phyloP scores from a whole-genome alignment of 768 basidiomycete species.

The Lactarius sanguifluus region DNA sequence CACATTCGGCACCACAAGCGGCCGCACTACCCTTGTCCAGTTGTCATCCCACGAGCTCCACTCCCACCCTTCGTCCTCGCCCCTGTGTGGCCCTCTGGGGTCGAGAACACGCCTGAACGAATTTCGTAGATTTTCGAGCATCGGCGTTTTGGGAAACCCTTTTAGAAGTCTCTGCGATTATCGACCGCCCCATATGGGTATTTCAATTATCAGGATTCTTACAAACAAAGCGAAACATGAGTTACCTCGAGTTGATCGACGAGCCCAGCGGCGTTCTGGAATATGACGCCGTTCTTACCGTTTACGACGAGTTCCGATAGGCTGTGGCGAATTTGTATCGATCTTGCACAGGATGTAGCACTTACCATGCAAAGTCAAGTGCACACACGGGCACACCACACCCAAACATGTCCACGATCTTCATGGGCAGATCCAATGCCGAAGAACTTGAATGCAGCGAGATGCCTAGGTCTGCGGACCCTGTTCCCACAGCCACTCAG shows the following conservation, averaged over 20 bases:
- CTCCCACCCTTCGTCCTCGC: conserved; percentile 18
- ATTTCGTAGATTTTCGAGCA: conserved; percentile 21
- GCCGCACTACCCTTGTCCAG: conserved; percentile 31
- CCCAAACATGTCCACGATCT: conserved; percentile 99
- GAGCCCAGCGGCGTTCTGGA: conserved; percentile 64
- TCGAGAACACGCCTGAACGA: conserved; percentile 16
- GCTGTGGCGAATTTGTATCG: conserved; percentile 41
- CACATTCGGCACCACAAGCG: conserved; percentile 25
- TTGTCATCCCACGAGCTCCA: conserved; percentile 31
- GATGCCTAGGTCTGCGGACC: conserved; percentile 89
- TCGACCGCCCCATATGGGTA: not conserved
- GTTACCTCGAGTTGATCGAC: conserved; percentile 70
- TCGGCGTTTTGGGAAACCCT: conserved; percentile 21
- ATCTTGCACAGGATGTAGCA: conserved; percentile 8
- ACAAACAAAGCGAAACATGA: conserved; percentile 21
- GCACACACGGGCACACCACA: conserved; percentile 94
- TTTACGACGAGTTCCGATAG: conserved; percentile 85
- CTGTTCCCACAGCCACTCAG: conserved; percentile 39
- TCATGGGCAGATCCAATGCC: conserved; percentile 94
- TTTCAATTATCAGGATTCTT: conserved; percentile 2
- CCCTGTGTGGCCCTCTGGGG: not conserved
- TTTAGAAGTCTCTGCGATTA: conserved; percentile 23
- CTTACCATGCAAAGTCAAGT: conserved; percentile 81
- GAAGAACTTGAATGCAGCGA: conserved; percentile 91
- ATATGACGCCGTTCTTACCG: conserved; percentile 80